A percentile compares a stretch with the other conserved stretches of the same genome.
These are phyloP conservation scores for Hypoxylon sp. DNA, from an alignment of 2,329 filamentous ascomycete species.

Conservation along the genomic window DNA sequence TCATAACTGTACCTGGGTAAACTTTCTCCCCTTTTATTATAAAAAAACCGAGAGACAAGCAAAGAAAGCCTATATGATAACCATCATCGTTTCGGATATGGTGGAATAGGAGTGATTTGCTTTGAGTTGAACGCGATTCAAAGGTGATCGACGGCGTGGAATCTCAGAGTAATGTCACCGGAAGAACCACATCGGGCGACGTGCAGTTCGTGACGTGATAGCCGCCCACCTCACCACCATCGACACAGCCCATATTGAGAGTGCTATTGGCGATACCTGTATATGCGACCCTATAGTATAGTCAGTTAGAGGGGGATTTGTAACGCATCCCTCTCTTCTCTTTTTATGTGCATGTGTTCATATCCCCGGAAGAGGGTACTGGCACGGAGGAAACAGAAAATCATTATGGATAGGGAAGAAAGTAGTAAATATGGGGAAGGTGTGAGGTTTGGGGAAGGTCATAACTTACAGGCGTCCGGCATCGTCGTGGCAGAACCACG, in stretches of 20 bases:
- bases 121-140: neutral
- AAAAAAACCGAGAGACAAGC: too few relatives aligned
- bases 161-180: conserved; percentile 43
- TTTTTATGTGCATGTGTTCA: neutral
- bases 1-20: too few relatives aligned
- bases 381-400: neutral
- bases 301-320: conserved; percentile 5
- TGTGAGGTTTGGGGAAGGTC: neutral
- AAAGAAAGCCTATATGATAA: neutral
- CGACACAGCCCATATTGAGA: conserved; percentile 42
- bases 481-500: conserved; percentile 50
- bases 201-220: conserved; percentile 50
- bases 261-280: conserved; percentile 44
- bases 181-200: conserved; percentile 38
- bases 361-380: neutral
- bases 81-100: neutral
- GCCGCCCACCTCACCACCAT: conserved; percentile 47
- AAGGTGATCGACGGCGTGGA: neutral
- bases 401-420: neutral
- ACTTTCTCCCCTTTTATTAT: too few relatives aligned
- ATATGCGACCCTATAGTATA: conserved; percentile 44
- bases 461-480: conserved; percentile 43
- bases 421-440: neutral
- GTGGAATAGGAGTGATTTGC: neutral
- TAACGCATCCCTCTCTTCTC: too few relatives aligned